A percentile compares a stretch with the other conserved stretches of the same genome.
phyloP scores from a whole-genome alignment of 2,329 filamentous ascomycete species.

The Penicillium sp. region DNA sequence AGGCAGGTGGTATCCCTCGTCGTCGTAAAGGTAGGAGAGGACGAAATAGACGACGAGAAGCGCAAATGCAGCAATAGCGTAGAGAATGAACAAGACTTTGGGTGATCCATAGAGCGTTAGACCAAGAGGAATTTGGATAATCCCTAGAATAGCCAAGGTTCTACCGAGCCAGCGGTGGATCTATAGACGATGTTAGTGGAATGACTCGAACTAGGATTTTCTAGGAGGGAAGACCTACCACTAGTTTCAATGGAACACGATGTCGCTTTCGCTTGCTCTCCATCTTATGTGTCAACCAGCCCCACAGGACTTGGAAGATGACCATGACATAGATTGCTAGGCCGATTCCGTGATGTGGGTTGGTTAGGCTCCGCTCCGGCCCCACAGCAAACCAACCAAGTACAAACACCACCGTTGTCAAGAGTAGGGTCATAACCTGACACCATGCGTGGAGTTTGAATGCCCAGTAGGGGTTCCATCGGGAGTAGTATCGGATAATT shows the following conservation, averaged over 20 bases:
- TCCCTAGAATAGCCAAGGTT: slow-evolving; percentile 75
- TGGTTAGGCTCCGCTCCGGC: slow-evolving; percentile 62
- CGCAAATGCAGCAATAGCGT: slow-evolving; percentile 74
- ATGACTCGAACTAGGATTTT: not conserved
- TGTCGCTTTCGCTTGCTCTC: slow-evolving; percentile 58
- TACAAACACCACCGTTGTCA: slow-evolving; percentile 65
- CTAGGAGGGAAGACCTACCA: slow-evolving; percentile 47
- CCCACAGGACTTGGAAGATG: slow-evolving; percentile 62
- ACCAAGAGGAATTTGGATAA: slow-evolving; percentile 85
- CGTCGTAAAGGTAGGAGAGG: slow-evolving; percentile 70
- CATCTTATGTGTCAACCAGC: slow-evolving; percentile 59
- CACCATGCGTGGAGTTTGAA: slow-evolving; percentile 66
- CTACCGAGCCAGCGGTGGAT: slow-evolving; percentile 90
- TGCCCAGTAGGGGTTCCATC: slow-evolving; percentile 57
- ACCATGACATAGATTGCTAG: slow-evolving; percentile 66
- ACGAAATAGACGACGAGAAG: slow-evolving; percentile 79
- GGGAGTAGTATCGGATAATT: slow-evolving; percentile 63
- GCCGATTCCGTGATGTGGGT: slow-evolving; percentile 70
- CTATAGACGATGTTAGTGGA: slow-evolving; percentile 51
- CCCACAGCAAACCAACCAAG: slow-evolving; percentile 69
- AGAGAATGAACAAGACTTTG: slow-evolving; percentile 81
- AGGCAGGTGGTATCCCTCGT: slow-evolving; percentile 51
- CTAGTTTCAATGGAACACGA: slow-evolving; percentile 61
- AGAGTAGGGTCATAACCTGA: slow-evolving; percentile 63
- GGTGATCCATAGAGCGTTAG: slow-evolving; percentile 92